Base-by-base conservation (phyloP, 2,329 filamentous ascomycete species). In the Epichloe gansuensis region DNA sequence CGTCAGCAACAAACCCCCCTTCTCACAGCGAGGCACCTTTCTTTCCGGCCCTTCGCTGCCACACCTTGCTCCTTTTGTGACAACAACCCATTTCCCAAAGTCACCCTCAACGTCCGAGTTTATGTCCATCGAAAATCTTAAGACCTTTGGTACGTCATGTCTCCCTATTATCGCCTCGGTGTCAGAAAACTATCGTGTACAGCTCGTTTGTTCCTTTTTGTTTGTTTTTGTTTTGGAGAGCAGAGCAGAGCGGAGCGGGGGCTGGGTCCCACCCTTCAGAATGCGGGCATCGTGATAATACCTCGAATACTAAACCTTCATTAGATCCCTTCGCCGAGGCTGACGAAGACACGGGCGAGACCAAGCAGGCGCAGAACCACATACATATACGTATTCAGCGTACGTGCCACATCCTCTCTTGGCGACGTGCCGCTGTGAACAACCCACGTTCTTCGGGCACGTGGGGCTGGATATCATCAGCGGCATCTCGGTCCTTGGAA, bases 291-390 rank as follows among this genome's bases (percentile, higher is more conserved):
- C 28, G 11, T 52, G 37, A 17, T 13, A 3, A 17, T 13, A 3
- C 7, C 34, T 34, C n/a, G 9, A 43, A 38, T 37, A 9, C 51
- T 52, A 21, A 52, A 5, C 17, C 9, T 21, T 48, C 21, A 17
- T 64, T 69, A 96, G 93, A 98, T 86, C 93, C 93, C 86, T 98
- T 98, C 89, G 93, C 93, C 86, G 93, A 97, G 88, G 93, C 91
- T 83, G 93, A 96, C 88, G 91, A 96, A 85, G 91, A 95, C 75
- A 90, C 86, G 74, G 91, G 90, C 80, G 88, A 95, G 77, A 86
- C 83, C 72, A 93, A 93, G 77, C 87, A 93, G 80, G 84, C 87
- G 72, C 88, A 95, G 77, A 94, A 95, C 76, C 95, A 96, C 74
- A 95, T 97, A 73, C 93, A 97, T 78, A 97, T 98, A 75, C 91